Base-by-base conservation (phyloP, 2,329 filamentous ascomycete genomes). In the Clarireedia homoeocarpa region DNA sequence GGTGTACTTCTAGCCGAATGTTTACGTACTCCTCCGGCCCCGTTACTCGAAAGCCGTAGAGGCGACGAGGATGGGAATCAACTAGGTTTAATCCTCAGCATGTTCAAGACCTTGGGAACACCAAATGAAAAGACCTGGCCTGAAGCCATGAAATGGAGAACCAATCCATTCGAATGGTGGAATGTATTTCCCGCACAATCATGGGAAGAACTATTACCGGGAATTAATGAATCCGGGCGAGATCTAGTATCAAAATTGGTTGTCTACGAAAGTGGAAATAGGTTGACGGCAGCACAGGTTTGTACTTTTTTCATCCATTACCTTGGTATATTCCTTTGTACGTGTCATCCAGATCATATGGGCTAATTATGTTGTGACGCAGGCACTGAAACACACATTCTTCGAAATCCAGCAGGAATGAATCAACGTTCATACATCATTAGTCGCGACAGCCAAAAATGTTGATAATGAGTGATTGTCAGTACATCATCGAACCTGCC, bases 101-200 rank as follows among this genome's bases (percentile, higher is more conserved):
- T 97, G 38, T 97, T 99, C 73, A 85, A 88, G 71, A 95, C 86
- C 0, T 71, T 99, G 6, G 95, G 95, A 1, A 96, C 91, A 1
- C 94, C 94, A 0, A 87, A 86, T 46, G 71, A 77, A n/a, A 75
- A 85, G 52, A 83, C 76, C 0, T 99, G 94, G 94, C 94, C 94
- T 2, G 89, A 91, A 71, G 87, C 89, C 5, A 72, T 72, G 10
- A 67, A 67, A 1, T 86, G 95, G 65, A 76, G 71, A 58, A 82
- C 83, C 1, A 87, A 88, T 0, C 94, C 96, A 17, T 99, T 95
- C 79, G 88, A 91, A 14, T 95, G 91, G 70, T 99, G 96, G 73
- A 80, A 84, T 42, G 75, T 83, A 14, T 96, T 95, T 67, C 79
- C 84, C 4, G 71, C 75, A 0, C 79, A 79, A 61, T 60, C 74